These are phyloP conservation scores for Eucalyptus tenuipes DNA, from an alignment of 345 rosid genomes.

Conservation along the genomic window DNA sequence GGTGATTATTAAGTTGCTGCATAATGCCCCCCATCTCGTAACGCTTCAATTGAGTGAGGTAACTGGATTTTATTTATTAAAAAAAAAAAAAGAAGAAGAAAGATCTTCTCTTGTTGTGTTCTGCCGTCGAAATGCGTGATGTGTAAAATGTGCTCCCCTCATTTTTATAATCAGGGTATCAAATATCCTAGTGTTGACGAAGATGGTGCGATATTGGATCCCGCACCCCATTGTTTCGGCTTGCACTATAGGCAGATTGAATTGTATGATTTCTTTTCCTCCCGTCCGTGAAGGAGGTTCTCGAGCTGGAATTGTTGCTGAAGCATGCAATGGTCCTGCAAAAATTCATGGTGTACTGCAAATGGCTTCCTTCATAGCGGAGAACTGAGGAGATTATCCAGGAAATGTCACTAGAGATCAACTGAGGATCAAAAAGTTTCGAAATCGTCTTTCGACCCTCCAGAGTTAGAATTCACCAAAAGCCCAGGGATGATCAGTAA, in stretches of 20 bases:
- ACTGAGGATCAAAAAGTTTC: neutral
- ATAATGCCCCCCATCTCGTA: neutral
- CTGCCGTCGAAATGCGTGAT: neutral
- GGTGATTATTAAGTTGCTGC: neutral
- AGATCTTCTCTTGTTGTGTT: no score
- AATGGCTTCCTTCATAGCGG: neutral
- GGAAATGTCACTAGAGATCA: neutral
- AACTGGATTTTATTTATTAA: no score
- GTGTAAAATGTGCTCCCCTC: neutral
- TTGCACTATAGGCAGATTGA: neutral
- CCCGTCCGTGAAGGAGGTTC: neutral
- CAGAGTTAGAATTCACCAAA: no score
- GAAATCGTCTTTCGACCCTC: neutral
- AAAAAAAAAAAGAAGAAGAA: no score
- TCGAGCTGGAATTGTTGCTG: neutral
- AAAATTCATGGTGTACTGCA: neutral
- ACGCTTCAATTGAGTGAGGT: neutral
- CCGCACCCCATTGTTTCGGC: neutral
- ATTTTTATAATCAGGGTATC: neutral
- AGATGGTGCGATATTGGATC: neutral
- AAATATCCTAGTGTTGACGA: neutral
- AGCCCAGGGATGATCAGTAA: no score
- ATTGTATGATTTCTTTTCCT: neutral
- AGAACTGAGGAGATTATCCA: neutral
- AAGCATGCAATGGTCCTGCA: neutral